Evolutionary conservation across 2,329 filamentous ascomycete species (phyloP), one percentile per base, ranked within the genome.

Genomic region (Xylariaceae sp.): DNA sequence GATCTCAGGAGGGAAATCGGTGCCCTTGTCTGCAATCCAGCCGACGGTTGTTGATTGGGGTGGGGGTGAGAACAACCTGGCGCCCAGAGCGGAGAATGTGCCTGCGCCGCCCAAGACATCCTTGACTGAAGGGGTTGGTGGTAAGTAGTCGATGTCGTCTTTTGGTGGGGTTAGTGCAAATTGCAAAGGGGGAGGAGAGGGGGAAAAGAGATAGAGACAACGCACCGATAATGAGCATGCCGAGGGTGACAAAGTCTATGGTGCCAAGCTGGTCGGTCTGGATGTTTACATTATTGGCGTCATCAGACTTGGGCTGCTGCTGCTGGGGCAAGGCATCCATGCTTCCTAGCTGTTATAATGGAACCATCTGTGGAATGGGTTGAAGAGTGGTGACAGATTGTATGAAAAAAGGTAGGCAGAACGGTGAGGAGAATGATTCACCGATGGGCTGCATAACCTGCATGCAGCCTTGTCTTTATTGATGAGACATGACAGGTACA

Each of bases 111-210:
- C 93, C n/a, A 93, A 74, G 17, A 96, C 78, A 60, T 92, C 77
- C 57, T 78, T 80, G 32, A 86, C 84, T 11, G 85, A 75, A 4
- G 84, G 78, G 45, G 71, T 82, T 34, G 85, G 81, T 3, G 84
- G 83, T 23, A 80, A 74, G 60, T 89, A 95, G 58, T 96, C 86
- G 58, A 97, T 97, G 49, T 96, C 88, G 72, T 97, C 91, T 92
- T 69, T 40, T 27, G 45, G 41, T 14, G 42, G 47, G n/a, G n/a
- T 52, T 53, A 52, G 55, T 59, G 57, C 44, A 56, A 42, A 45
- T n/a, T 42, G 2, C 10, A 22, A 42, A 21, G 23, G 32, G 25
- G 5, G 11, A 14, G 21, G 17, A 35, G 39, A n/a, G 20, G 32
- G 23, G 33, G 20, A 17, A 4, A 42, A 35, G 20, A 17, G 34